Evolutionary conservation across 805 yeast genomes (phyloP).

Genomic region (Teunomyces panamensis): DNA sequence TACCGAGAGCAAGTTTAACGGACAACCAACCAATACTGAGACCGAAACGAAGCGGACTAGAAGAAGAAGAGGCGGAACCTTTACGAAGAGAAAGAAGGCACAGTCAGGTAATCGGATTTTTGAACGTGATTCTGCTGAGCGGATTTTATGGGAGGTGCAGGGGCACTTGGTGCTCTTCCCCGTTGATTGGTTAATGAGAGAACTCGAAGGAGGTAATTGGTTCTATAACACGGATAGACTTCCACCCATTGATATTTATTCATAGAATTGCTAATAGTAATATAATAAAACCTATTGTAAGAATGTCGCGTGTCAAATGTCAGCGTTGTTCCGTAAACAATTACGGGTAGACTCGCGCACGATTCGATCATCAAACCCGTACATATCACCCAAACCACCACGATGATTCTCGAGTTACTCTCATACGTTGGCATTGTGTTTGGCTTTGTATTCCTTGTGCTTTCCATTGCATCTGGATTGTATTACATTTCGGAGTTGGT

Average conservation of each 20-base stretch:
- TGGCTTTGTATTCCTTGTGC: constrained; percentile 40
- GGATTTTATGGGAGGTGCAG: constrained; percentile 64
- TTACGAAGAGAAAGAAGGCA: constrained; percentile 32
- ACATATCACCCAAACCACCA: not conserved
- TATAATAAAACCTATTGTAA: not conserved
- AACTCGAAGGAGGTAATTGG: constrained; percentile 91
- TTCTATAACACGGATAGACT: constrained; percentile 89
- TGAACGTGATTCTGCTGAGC: constrained; percentile 75
- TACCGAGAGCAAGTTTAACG: not conserved
- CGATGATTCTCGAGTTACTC: constrained; percentile 39
- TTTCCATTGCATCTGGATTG: constrained; percentile 80
- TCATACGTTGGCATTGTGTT: constrained; percentile 36
- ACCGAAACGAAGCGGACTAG: constrained; percentile 11
- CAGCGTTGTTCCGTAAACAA: not conserved
- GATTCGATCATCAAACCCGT: no score
- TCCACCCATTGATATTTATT: constrained; percentile 90
- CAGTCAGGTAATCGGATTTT: constrained; percentile 49
- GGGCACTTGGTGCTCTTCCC: constrained; percentile 95
- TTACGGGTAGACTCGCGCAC: no score
- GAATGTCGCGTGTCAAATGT: not conserved
- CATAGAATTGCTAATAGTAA: constrained; percentile 4
- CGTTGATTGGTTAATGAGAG: constrained; percentile 82
- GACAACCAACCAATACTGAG: not conserved
- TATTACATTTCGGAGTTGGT: constrained; percentile 89
- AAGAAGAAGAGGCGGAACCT: constrained; percentile 37